Evolutionary conservation across 441 rosid species (phyloP).

Genomic region (Aleurites moluccanus): DNA sequence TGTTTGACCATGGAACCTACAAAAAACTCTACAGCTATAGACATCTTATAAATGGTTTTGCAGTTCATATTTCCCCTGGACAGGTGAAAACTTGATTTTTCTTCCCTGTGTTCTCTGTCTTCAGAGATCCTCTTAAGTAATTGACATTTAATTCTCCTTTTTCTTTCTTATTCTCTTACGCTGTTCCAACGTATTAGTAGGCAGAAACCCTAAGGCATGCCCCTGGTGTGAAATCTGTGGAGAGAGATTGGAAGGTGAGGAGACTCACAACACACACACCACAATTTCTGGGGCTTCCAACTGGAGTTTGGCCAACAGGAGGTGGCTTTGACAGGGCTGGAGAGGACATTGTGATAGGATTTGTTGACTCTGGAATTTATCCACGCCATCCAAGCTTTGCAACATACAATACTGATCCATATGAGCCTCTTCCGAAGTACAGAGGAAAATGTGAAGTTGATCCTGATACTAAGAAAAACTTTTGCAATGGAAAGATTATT

Average conservation of each 20-base stretch:
- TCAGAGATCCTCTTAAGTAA: background rate
- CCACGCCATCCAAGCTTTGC: slow-evolving; percentile 95
- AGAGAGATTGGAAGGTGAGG: slow-evolving; percentile 95
- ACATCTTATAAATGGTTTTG: slow-evolving; percentile 95
- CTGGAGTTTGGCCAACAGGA: slow-evolving; percentile 98
- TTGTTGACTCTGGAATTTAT: slow-evolving; percentile 93
- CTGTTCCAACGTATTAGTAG: slow-evolving; percentile 64
- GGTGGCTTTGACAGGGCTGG: slow-evolving; percentile 97
- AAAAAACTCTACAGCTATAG: slow-evolving; percentile 91
- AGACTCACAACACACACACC: slow-evolving; percentile 91
- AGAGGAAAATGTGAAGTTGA: slow-evolving; percentile 93
- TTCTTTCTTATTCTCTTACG: slow-evolving; percentile 40
- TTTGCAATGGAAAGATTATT: slow-evolving; percentile 93
- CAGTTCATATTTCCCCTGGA: slow-evolving; percentile 74
- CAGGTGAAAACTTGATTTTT: slow-evolving; percentile 64
- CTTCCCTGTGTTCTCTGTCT: slow-evolving; percentile 2
- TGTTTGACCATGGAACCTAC: slow-evolving; percentile 78
- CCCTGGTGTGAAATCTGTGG: slow-evolving; percentile 77
- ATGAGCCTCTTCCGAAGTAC: slow-evolving; percentile 79
- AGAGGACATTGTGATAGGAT: slow-evolving; percentile 92
- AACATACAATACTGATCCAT: slow-evolving; percentile 55
- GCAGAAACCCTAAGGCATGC: slow-evolving; percentile 77
- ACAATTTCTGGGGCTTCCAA: slow-evolving; percentile 90
- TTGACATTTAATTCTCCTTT: slow-evolving; percentile 17
- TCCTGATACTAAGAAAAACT: slow-evolving; percentile 59